phyloP scores from a whole-genome alignment of 1,284 basidiomycete genomes.

The Fomitiporia mediterranea region DNA sequence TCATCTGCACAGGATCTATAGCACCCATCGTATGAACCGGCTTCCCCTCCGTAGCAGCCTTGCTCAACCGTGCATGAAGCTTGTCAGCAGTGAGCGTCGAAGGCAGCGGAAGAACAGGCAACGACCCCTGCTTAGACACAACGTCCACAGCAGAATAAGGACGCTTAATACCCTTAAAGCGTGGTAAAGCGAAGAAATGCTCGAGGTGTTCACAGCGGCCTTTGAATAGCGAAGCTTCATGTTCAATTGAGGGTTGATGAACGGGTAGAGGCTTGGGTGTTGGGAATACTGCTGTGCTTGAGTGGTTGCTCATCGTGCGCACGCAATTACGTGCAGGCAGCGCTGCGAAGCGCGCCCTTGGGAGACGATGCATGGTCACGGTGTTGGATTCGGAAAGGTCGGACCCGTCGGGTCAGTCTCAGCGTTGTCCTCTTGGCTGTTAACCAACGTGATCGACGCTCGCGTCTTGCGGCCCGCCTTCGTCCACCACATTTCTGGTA shows the following conservation, averaged over 20 bases:
- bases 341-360: slow-evolving; percentile 7
- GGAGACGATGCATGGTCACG: slow-evolving; percentile 14
- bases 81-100: slow-evolving; percentile 80
- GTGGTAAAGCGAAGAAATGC: slow-evolving; percentile 70
- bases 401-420: background rate
- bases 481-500: background rate
- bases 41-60: slow-evolving; percentile 57
- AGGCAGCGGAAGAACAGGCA: slow-evolving; percentile 75
- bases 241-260: slow-evolving; percentile 55
- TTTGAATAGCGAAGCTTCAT: slow-evolving; percentile 65
- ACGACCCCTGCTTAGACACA: slow-evolving; percentile 84
- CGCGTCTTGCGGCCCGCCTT: background rate
- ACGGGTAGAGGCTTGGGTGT: slow-evolving; percentile 44
- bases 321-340: background rate
- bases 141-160: slow-evolving; percentile 78
- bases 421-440: background rate
- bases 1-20: slow-evolving; percentile 91
- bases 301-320: slow-evolving; percentile 19
- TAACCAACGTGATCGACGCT: background rate
- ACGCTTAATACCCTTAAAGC: slow-evolving; percentile 71
- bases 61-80: slow-evolving; percentile 62
- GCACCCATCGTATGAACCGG: slow-evolving; percentile 87
- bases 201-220: slow-evolving; percentile 60
- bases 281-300: slow-evolving; percentile 13
- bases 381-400: background rate